A percentile compares a stretch with the other conserved stretches of the same genome.
Conservation (phyloP, 306 rosid genomes). For the Aeschynomene evenia region DNA sequence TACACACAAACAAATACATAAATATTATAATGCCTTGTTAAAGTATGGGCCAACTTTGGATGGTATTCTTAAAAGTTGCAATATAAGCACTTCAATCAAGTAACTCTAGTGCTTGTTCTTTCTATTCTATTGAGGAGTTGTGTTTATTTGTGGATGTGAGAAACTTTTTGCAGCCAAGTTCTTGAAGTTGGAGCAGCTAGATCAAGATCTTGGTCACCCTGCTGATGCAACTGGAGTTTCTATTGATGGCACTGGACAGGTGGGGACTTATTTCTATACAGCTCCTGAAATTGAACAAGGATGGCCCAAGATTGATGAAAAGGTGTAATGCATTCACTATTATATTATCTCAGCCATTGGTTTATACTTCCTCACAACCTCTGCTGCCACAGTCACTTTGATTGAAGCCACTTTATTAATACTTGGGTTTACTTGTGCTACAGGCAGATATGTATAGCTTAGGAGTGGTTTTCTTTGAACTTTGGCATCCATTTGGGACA, state of each 20-base stretch:
- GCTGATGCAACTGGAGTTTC: slow-evolving; percentile 76
- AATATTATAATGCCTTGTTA: neutral
- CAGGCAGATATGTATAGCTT: slow-evolving; percentile 99
- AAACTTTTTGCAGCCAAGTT: slow-evolving; percentile 70
- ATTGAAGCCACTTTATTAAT: slow-evolving; percentile 28
- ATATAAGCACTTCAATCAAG: too few species aligned
- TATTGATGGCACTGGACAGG: slow-evolving; percentile 94
- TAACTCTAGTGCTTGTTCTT: neutral
- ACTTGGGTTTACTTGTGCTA: slow-evolving; percentile 41
- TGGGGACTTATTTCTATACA: slow-evolving; percentile 92
- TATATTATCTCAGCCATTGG: neutral
- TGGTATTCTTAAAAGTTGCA: neutral
- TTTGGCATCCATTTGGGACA: slow-evolving; percentile 97
- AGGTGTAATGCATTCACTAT: slow-evolving; percentile 46
- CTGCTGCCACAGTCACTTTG: slow-evolving; percentile 8
- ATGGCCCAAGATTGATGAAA: slow-evolving; percentile 99
- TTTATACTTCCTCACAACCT: slow-evolving; percentile 20
- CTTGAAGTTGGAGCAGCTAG: slow-evolving; percentile 94
- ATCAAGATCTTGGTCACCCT: slow-evolving; percentile 68
- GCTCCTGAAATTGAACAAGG: slow-evolving; percentile 99
- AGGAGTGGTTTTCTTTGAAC: slow-evolving; percentile 93
- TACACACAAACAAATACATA: neutral
- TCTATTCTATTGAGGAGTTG: slow-evolving; percentile 10
- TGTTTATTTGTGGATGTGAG: slow-evolving; percentile 12
- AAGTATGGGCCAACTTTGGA: neutral